phyloP scores from a whole-genome alignment of 2,329 filamentous ascomycete species.

The Fusarium zealandicum region DNA sequence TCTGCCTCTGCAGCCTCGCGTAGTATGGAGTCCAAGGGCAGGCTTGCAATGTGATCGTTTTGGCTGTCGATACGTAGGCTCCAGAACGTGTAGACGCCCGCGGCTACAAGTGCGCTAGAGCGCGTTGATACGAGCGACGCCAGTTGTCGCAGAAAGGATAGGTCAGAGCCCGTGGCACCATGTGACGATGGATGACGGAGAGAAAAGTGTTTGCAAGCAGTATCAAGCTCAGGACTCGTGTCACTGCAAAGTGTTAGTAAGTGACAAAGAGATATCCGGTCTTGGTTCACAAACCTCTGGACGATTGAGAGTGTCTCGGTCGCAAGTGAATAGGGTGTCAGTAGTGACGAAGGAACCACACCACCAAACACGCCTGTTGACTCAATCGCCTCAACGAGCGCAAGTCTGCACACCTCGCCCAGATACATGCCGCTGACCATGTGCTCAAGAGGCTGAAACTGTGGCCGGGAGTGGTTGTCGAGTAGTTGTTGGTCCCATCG shows the following conservation, averaged over 20 bases:
- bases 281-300: slow-evolving; percentile 56
- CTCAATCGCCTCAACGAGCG: slow-evolving; percentile 65
- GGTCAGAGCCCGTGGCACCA: slow-evolving; percentile 54
- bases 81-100: slow-evolving; percentile 67
- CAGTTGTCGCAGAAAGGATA: slow-evolving; percentile 60
- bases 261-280: too few species aligned
- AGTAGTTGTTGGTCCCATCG: slow-evolving; percentile 66
- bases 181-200: slow-evolving; percentile 57
- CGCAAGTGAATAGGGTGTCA: slow-evolving; percentile 62
- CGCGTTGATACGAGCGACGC: slow-evolving; percentile 63
- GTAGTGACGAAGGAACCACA: slow-evolving; percentile 61
- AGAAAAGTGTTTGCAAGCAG: slow-evolving; percentile 57
- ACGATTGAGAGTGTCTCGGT: slow-evolving; percentile 67
- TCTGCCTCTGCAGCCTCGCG: slow-evolving; percentile 60
- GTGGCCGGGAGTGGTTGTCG: slow-evolving; percentile 60
- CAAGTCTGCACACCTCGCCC: slow-evolving; percentile 68
- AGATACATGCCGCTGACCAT: slow-evolving; percentile 71
- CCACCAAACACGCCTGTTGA: slow-evolving; percentile 63
- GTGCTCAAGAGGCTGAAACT: slow-evolving; percentile 69
- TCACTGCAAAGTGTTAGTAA: slow-evolving; percentile 51
- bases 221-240: slow-evolving; percentile 50
- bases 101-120: slow-evolving; percentile 65
- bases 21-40: slow-evolving; percentile 43
- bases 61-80: slow-evolving; percentile 60
- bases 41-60: slow-evolving; percentile 44